Conservation (phyloP, 495 filamentous ascomycete genomes). For the Penicillium steckii region DNA sequence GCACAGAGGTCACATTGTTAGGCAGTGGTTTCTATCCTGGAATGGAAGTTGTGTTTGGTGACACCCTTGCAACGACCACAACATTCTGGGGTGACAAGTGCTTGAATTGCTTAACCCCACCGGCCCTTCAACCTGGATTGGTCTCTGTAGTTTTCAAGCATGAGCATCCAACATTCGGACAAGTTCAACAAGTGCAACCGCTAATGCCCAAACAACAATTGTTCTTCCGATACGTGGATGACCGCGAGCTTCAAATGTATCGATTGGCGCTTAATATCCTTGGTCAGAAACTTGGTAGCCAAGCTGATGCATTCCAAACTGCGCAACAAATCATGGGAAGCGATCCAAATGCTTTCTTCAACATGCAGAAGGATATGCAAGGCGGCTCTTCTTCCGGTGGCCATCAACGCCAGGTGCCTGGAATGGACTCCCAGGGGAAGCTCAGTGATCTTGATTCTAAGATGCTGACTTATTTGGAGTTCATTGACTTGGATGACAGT, state of each 20-base stretch:
- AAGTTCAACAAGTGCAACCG: conserved; percentile 40
- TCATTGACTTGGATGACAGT: conserved; percentile 75
- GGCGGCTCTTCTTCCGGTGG: conserved; percentile 33
- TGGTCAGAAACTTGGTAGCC: conserved; percentile 46
- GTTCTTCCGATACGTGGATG: conserved; percentile 77
- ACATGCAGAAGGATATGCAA: conserved; percentile 46
- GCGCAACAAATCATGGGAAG: conserved; percentile 52
- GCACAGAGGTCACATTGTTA: conserved; percentile 80
- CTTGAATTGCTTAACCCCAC: conserved; percentile 82
- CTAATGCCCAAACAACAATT: conserved; percentile 54
- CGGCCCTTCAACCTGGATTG: conserved; percentile 62
- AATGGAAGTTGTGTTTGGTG: conserved; percentile 84
- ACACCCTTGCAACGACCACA: conserved; percentile 71
- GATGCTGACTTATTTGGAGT: conserved; percentile 70
- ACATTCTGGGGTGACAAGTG: conserved; percentile 80
- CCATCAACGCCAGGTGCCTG: conserved; percentile 47
- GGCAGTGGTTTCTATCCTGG: conserved; percentile 78
- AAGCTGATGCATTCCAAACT: conserved; percentile 50
- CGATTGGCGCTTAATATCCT: conserved; percentile 47
- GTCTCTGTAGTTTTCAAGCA: conserved; percentile 76
- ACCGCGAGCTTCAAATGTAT: conserved; percentile 68
- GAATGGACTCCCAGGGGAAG: conserved; percentile 40
- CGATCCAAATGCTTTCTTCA: conserved; percentile 43
- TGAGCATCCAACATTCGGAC: conserved; percentile 52
- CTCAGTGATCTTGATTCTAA: conserved; percentile 63